Percentiles rank a stretch among this genome's conserved stretches.
phyloP scores from a whole-genome alignment of 1,139 yeast genomes.

The Lodderomyces jiufengensis region DNA sequence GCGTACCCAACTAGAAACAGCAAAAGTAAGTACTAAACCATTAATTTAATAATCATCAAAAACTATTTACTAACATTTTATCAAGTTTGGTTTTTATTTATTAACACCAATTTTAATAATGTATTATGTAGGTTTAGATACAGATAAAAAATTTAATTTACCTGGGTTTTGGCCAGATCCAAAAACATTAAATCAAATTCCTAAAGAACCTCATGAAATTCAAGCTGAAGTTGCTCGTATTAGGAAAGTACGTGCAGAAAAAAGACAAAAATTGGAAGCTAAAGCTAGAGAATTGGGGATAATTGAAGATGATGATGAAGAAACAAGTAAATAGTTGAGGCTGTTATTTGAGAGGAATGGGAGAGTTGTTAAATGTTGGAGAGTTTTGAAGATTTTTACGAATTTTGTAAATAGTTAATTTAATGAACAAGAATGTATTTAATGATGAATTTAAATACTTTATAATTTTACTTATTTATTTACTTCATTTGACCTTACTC shows the following conservation, averaged over 20 bases:
- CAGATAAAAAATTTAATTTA: slow-evolving; percentile 82
- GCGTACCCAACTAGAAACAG: slow-evolving; percentile 66
- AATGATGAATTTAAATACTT: not conserved
- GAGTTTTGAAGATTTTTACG: no score
- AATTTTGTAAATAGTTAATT: not conserved
- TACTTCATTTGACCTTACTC: not conserved
- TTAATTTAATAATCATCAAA: not conserved
- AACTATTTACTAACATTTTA: slow-evolving; percentile 18
- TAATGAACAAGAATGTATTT: no score
- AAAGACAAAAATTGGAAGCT: slow-evolving; percentile 69
- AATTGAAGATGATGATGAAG: slow-evolving; percentile 26
- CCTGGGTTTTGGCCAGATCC: slow-evolving; percentile 99
- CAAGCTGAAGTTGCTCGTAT: slow-evolving; percentile 88
- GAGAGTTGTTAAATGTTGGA: not conserved
- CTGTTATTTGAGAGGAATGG: no score
- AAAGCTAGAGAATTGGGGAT: slow-evolving; percentile 68
- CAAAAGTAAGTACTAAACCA: slow-evolving; percentile 47
- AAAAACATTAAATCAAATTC: slow-evolving; percentile 81
- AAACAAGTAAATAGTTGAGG: slow-evolving; percentile 1
- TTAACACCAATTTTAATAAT: slow-evolving; percentile 83
- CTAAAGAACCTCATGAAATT: slow-evolving; percentile 89
- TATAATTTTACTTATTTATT: no score
- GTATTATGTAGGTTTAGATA: slow-evolving; percentile 89
- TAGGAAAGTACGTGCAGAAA: slow-evolving; percentile 68
- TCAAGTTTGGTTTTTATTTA: slow-evolving; percentile 76